These are phyloP conservation scores for Alloascoidea africana DNA, from an alignment of 805 yeast genomes.

Conservation along the genomic window DNA sequence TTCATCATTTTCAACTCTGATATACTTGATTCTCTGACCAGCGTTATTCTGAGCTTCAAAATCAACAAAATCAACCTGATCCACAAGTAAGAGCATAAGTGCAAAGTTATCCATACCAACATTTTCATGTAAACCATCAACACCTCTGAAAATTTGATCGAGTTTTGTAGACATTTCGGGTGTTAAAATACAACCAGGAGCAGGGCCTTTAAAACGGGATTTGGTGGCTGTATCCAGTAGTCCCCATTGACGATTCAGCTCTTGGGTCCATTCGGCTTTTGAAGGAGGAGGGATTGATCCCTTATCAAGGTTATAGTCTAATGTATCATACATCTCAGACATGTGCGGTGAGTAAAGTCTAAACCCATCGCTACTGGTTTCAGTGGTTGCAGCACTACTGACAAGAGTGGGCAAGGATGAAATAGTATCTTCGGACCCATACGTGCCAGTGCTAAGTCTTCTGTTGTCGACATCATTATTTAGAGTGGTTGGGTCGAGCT, in stretches of 20 bases:
- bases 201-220: slow-evolving; percentile 50
- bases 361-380: not conserved
- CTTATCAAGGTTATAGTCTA: not conserved
- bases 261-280: slow-evolving; percentile 42
- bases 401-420: not conserved
- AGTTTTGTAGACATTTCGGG: slow-evolving; percentile 34
- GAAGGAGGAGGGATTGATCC: slow-evolving; percentile 26
- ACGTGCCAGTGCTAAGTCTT: not conserved
- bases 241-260: slow-evolving; percentile 43
- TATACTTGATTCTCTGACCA: slow-evolving; percentile 31
- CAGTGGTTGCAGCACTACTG: not conserved
- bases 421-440: not conserved
- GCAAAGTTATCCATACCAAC: slow-evolving; percentile 45
- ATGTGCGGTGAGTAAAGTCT: not conserved
- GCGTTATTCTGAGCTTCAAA: slow-evolving; percentile 11
- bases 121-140: slow-evolving; percentile 52
- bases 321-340: not conserved
- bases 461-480: not conserved
- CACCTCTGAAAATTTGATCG: slow-evolving; percentile 63
- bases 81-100: slow-evolving; percentile 46
- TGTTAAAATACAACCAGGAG: slow-evolving; percentile 43
- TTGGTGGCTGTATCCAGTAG: slow-evolving; percentile 36
- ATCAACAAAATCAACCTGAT: slow-evolving; percentile 50
- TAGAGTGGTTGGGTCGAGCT: not conserved
- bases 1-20: slow-evolving; percentile 36